These are phyloP conservation scores for Dactylellina leptospora DNA, from an alignment of 2,329 filamentous ascomycete genomes.

Conservation along the genomic window DNA sequence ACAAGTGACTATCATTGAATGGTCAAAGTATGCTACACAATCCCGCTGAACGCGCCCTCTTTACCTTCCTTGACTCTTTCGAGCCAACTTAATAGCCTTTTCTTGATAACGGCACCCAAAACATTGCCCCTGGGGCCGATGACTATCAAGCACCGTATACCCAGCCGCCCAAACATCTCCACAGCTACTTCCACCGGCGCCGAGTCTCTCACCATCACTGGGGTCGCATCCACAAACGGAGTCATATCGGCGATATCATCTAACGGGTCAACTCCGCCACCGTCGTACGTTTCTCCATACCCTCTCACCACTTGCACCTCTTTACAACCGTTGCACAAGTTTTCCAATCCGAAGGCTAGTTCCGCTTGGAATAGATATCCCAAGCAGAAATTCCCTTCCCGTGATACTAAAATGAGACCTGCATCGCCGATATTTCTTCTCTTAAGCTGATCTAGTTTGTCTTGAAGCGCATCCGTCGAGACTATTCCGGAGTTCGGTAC, in stretches of 20 bases:
- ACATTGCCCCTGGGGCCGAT: slow-evolving; percentile 65
- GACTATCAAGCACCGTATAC: slow-evolving; percentile 66
- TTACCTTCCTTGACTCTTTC: slow-evolving; percentile 60
- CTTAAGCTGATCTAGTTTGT: slow-evolving; percentile 64
- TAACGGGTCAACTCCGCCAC: slow-evolving; percentile 58
- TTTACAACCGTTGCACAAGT: slow-evolving; percentile 57
- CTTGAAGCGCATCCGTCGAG: slow-evolving; percentile 60
- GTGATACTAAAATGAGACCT: slow-evolving; percentile 66
- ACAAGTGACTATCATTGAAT: not conserved
- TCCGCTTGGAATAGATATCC: slow-evolving; percentile 68
- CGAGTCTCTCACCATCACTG: slow-evolving; percentile 64
- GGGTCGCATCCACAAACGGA: slow-evolving; percentile 67
- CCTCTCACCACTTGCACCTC: slow-evolving; percentile 35
- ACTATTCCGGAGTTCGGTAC: slow-evolving; percentile 63
- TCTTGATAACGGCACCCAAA: slow-evolving; percentile 69
- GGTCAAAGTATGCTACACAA: not conserved
- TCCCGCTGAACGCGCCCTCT: slow-evolving; percentile 7
- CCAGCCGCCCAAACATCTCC: slow-evolving; percentile 70
- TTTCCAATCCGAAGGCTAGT: slow-evolving; percentile 64
- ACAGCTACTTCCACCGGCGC: slow-evolving; percentile 69
- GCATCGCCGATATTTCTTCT: slow-evolving; percentile 67
- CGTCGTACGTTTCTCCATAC: not conserved
- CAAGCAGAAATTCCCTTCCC: slow-evolving; percentile 63
- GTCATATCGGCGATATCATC: slow-evolving; percentile 59
- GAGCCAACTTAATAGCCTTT: slow-evolving; percentile 66